Conservation (phyloP, 257 asterid species). For the Nicotiana tabacum region DNA sequence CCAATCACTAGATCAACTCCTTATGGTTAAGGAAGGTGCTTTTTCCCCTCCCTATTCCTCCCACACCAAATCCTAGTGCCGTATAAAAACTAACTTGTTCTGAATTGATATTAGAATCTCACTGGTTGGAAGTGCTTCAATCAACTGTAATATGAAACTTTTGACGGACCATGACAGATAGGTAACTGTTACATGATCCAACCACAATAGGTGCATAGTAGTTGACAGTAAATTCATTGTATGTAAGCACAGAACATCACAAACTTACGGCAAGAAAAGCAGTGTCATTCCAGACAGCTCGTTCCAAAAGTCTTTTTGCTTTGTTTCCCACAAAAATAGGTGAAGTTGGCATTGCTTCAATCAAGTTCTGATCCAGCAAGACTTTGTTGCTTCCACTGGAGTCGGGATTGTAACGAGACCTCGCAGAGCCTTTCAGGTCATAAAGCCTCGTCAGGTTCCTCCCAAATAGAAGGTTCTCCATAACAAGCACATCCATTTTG, state of each 20-base stretch:
- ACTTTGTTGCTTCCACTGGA: constrained; percentile 86
- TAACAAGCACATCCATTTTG: constrained; percentile 87
- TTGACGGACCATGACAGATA: not conserved
- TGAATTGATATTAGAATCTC: not conserved
- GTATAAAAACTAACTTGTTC: not conserved
- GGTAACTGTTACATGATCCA: not conserved
- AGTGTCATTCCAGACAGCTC: constrained; percentile 99
- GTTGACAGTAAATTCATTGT: not conserved
- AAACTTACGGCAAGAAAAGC: constrained; percentile 90
- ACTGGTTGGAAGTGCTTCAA: not conserved
- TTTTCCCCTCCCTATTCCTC: not conserved
- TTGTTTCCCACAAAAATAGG: constrained; percentile 92
- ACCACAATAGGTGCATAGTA: not conserved
- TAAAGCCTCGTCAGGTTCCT: constrained; percentile 78
- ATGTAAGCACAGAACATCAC: constrained; percentile 2
- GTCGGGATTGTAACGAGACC: constrained; percentile 88
- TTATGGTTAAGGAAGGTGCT: not conserved
- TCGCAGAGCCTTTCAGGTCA: constrained; percentile 94
- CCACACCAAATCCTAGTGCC: not conserved
- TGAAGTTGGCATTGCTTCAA: constrained; percentile 97
- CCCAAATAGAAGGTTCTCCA: constrained; percentile 93
- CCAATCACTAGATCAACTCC: not conserved
- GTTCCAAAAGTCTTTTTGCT: constrained; percentile 75
- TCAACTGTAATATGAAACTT: not conserved
- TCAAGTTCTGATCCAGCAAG: constrained; percentile 86